Base-by-base conservation (phyloP, 768 basidiomycete species). In the Boletus pseudo-olivaceus region DNA sequence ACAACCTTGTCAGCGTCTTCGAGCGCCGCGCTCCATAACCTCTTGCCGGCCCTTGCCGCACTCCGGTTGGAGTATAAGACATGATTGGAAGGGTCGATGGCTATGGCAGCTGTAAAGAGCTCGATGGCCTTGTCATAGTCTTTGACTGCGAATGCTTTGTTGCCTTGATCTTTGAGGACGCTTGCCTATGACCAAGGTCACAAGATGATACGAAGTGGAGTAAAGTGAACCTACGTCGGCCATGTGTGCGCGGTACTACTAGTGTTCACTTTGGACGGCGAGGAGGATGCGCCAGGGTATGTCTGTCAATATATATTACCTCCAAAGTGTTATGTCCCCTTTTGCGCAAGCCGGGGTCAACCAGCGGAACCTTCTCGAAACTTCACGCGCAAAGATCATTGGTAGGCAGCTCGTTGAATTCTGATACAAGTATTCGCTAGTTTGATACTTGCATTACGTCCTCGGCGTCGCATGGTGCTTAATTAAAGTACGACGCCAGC, bases 91-190 rank as follows among this genome's bases (percentile, higher is more conserved):
- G 87, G 76, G 72, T 97, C 93, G 62, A 95, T 63, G 44, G 79
- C 83, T 67, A 98, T 89, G 19, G 90, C 95, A 65, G 92, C 80
- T 5, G 83, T 78, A 72, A 92, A 93, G 45, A 88, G 75, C 66
- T 87, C 81, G 76, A 91, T 90, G 7, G 95, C 94, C 63, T 80
- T 84, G 75, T 91, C 86, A 74, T 90, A 97, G 63, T 97, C 83
- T 70, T 93, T 97, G 51, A 91, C 91, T 37, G 89, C 79, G 74
- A 98, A 98, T 20, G 95, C 93, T 67, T 94, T 93, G 80, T 98
- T 98, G 65, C 94, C 95, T 67, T 84, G 84, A 67, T 92, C 90
- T 77, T 98, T 98, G 60, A 97, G 77, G 55, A 83, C 75, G 68
- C 78, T 76, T 45, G 75, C 77, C 80, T 81, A 55, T 12, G 39